Base-by-base conservation (phyloP, 1,284 basidiomycete genomes). In the Puccinia coronata region DNA sequence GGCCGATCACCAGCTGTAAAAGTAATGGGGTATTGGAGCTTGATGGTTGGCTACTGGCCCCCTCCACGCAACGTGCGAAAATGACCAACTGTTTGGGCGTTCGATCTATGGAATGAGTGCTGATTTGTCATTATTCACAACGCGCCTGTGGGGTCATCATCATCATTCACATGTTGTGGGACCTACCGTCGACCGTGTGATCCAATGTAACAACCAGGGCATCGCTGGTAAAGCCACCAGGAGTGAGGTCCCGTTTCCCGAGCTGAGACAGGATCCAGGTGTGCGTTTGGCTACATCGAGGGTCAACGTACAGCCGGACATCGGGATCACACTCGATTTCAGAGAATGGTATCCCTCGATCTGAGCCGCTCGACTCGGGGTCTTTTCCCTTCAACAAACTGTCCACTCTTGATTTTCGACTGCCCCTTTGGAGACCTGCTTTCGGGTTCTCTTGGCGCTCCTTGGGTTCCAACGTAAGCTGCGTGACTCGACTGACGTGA, bases 351-450 rank as follows among this genome's bases (percentile, higher is more conserved):
- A 81, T 65, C 18, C 23, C 69, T 51, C 55, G 67, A 41, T 34
- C 47, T 34, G 53, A 28, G 63, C 43, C 53, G 34, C 51, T 55
- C n/a, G 53, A 25, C 39, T 69, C 78, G 8, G 71, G 57, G 20
- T 31, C 79, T 55, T 81, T 81, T 14, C 79, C 79, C 63, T 74
- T 73, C 71, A 81, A 43, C 43, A 81, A 43, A 34, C 69, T 81
- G 25, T 70, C 79, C 47, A 81, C 49, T 74, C 43, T 61, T 18
- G 70, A 70, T 53, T 61, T 47, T 49, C 79, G 69, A 31, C 59
- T 61, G 16, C 55, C 79, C 39, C 39, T 74, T 39, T 53, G 53
- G 3, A 47, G 25, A 6, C 55, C 49, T 53, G 59, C 57, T 20
- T 49, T 12, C 36, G 55, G n/a, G 20, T 25, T 20, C 51, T 71